Conservation (phyloP, 495 filamentous ascomycete species). For the Amphirosellinia nigrospora region DNA sequence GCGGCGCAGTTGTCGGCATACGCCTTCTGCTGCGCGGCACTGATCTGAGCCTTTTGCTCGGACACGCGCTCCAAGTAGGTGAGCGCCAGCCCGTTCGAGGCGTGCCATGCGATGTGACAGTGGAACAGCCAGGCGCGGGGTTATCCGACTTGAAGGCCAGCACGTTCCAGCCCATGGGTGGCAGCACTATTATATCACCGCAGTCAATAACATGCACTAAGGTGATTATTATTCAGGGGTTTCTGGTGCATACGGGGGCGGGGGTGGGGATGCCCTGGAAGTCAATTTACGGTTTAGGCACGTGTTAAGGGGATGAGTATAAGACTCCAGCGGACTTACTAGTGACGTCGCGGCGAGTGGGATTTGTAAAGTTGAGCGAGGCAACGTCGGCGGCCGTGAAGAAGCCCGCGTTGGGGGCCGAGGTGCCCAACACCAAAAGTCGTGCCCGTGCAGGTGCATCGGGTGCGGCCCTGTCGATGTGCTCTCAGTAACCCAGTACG, state of each 20-base stretch:
- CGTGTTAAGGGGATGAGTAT: too few relatives aligned
- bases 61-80: conserved; percentile 4
- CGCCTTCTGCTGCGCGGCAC: not conserved
- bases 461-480: not conserved
- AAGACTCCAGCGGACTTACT: too few relatives aligned
- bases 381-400: not conserved
- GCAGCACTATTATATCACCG: not conserved
- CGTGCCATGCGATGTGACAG: conserved; percentile 59
- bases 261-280: too few relatives aligned
- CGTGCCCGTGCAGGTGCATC: not conserved
- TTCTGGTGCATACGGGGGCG: too few relatives aligned
- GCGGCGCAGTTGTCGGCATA: not conserved
- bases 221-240: too few relatives aligned
- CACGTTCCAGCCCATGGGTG: not conserved
- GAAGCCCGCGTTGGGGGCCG: not conserved
- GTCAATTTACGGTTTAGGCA: too few relatives aligned
- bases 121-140: conserved; percentile 49
- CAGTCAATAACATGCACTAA: too few relatives aligned
- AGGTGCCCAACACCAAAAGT: not conserved
- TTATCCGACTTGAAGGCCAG: not conserved
- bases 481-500: not conserved
- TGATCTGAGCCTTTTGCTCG: not conserved
- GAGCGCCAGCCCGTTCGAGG: conserved; percentile 45
- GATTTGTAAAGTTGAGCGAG: not conserved
- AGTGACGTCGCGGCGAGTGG: not conserved